Base-by-base conservation (phyloP, 2,329 filamentous ascomycete species). In the Colletotrichum coccodes region DNA sequence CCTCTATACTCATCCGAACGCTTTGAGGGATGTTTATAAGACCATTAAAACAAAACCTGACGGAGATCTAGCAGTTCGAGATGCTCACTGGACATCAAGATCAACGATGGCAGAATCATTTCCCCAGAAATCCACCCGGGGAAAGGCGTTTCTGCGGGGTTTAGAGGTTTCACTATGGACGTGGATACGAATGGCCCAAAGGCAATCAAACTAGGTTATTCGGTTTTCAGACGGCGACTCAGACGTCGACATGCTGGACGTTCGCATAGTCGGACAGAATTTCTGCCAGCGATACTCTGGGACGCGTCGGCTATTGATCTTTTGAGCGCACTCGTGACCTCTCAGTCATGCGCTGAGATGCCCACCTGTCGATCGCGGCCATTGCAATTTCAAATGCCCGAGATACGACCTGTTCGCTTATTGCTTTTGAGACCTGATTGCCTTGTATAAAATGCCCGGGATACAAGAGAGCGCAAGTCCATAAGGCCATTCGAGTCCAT, bases 41-140 rank as follows among this genome's bases (percentile, higher is more conserved):
- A 14, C 14, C 38, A 32, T 44, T 23, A 5, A 34, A n/a, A 21
- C 50, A 53, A 36, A 4, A 44, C 40, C 18, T 3, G n/a, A 30
- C n/a, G 12, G n/a, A 14, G 32, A 44, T 18, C 52, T 18, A 23
- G 32, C 21, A 34, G 36, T 42, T 49, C 65, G 28, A 47, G 53
- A 68, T 58, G 18, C 28, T 53, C 53, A 46, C 53, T 32, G 28
- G n/a, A 38, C 26, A 40, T 44, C 47, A 49, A 54, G 54, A 68
- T 68, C 60, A 40, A 53, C 47, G 38, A 30, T 47, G 26, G 28
- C n/a, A 54, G 32, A 38, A 53, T 38, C 53, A 53, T 42, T 60
- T 44, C 54, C 61, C 65, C 53, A 47, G 61, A 28, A 46, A 54
- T 64, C 65, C 60, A 52, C 53, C 34, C 54, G 65, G 53, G n/a